Conservation (phyloP, 805 yeast genomes). For the Candida glaebosa region DNA sequence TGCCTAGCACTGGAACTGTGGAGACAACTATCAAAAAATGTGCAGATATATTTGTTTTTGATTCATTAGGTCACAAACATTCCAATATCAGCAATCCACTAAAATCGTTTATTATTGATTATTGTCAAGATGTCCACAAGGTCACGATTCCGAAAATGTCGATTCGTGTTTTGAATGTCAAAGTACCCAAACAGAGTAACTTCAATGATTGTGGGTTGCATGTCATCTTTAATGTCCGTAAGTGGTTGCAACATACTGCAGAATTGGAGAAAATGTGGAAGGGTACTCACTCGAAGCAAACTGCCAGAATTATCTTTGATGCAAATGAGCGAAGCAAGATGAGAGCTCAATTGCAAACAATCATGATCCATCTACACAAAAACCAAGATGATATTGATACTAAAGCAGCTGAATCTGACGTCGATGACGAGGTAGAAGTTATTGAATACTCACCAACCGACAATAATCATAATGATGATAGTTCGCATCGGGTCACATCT, state of each 20-base stretch:
- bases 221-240: conserved; percentile 68
- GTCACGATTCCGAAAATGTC: conserved; percentile 43
- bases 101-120: conserved; percentile 57
- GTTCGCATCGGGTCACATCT: conserved; percentile 3
- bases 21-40: neutral
- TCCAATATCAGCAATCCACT: conserved; percentile 49
- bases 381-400: conserved; percentile 10
- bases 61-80: conserved; percentile 68
- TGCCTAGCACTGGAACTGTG: neutral
- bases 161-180: conserved; percentile 47
- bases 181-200: conserved; percentile 82
- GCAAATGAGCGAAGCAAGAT: conserved; percentile 27
- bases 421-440: conserved; percentile 18
- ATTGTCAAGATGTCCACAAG: conserved; percentile 62
- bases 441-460: conserved; percentile 11
- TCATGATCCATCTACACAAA: conserved; percentile 20
- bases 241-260: conserved; percentile 49
- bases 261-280: conserved; percentile 52
- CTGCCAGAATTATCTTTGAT: conserved; percentile 17
- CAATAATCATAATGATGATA: conserved; percentile 7
- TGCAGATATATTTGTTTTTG: conserved; percentile 58
- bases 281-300: conserved; percentile 3
- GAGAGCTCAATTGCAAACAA: conserved; percentile 23
- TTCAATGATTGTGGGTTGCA: conserved; percentile 95
- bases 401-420: neutral